Evolutionary conservation across 1,139 yeast species (phyloP).

Genomic region (Pichia sp.): DNA sequence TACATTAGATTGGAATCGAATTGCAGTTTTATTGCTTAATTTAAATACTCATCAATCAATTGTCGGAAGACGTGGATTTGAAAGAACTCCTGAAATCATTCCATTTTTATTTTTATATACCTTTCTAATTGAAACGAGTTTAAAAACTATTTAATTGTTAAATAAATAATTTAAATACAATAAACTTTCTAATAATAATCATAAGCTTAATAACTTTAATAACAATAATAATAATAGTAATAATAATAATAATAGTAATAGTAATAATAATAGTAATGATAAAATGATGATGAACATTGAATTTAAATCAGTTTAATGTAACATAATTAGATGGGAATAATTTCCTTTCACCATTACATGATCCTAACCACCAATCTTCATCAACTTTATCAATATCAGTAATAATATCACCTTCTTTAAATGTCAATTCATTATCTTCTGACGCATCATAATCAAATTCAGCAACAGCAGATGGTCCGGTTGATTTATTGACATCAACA

Average conservation of each 20-base stretch:
- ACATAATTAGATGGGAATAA: constrained; percentile 93
- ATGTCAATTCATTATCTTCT: constrained; percentile 83
- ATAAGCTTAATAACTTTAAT: too few relatives aligned
- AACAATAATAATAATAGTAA: too few relatives aligned
- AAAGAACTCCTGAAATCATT: constrained; percentile 47
- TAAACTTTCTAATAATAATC: too few relatives aligned
- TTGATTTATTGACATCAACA: constrained; percentile 5
- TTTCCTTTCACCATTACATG: constrained; percentile 67
- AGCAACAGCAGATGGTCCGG: constrained; percentile 64
- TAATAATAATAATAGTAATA: too few relatives aligned
- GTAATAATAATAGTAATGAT: too few relatives aligned
- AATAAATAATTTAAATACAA: too few relatives aligned
- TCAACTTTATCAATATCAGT: constrained; percentile 82
- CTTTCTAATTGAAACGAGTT: constrained; percentile 15
- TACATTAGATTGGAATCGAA: constrained; percentile 54
- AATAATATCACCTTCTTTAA: constrained; percentile 76
- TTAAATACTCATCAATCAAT: constrained; percentile 72
- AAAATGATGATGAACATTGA: too few relatives aligned
- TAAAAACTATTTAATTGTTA: not conserved
- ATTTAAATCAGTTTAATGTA: too few relatives aligned
- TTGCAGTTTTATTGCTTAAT: constrained; percentile 58
- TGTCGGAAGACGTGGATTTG: constrained; percentile 60
- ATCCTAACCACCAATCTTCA: constrained; percentile 97
- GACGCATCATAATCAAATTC: constrained; percentile 83
- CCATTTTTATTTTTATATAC: constrained; percentile 50